These are phyloP conservation scores for Halophytophthora batemanensis DNA, from an alignment of 352 stramenopile genomes.

Conservation along the genomic window DNA sequence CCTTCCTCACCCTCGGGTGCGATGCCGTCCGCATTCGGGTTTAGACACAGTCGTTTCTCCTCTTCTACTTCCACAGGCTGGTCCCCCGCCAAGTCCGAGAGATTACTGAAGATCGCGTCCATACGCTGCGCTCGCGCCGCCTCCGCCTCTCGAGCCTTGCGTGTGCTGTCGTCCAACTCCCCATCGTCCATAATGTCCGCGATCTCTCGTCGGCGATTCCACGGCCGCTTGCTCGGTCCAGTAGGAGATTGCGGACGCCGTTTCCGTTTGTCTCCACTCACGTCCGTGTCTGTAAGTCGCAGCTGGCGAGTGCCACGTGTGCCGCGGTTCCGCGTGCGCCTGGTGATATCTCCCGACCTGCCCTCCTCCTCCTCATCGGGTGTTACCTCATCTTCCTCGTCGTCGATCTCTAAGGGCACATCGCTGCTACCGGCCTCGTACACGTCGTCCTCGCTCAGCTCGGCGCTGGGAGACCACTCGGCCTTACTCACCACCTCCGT, in stretches of 20 bases:
- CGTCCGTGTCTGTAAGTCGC: slow-evolving; percentile 2
- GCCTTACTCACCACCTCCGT: slow-evolving; percentile 25
- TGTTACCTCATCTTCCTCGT: slow-evolving; percentile 13
- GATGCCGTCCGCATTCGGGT: slow-evolving; percentile 36
- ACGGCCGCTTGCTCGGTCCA: slow-evolving; percentile 25
- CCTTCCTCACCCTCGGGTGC: slow-evolving; percentile 42
- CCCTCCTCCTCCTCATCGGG: slow-evolving; percentile 3
- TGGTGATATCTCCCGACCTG: slow-evolving; percentile 10
- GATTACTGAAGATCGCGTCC: slow-evolving; percentile 32
- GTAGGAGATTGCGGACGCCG: slow-evolving; percentile 18
- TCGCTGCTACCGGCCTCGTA: slow-evolving; percentile 21
- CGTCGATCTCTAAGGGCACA: slow-evolving; percentile 19
- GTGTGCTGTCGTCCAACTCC: slow-evolving; percentile 64
- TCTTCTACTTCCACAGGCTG: slow-evolving; percentile 17
- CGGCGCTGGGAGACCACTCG: slow-evolving; percentile 29
- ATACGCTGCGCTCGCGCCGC: slow-evolving; percentile 41
- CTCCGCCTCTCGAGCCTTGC: slow-evolving; percentile 58
- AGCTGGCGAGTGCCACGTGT: background rate
- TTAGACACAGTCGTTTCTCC: slow-evolving; percentile 57
- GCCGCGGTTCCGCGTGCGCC: background rate
- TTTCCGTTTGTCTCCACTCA: slow-evolving; percentile 20
- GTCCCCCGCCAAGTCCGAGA: slow-evolving; percentile 33
- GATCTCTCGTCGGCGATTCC: slow-evolving; percentile 60
- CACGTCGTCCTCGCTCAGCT: slow-evolving; percentile 13
- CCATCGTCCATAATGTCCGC: slow-evolving; percentile 63